Conservation (phyloP, 2,329 filamentous ascomycete genomes). For the Karstenula rhodostoma region DNA sequence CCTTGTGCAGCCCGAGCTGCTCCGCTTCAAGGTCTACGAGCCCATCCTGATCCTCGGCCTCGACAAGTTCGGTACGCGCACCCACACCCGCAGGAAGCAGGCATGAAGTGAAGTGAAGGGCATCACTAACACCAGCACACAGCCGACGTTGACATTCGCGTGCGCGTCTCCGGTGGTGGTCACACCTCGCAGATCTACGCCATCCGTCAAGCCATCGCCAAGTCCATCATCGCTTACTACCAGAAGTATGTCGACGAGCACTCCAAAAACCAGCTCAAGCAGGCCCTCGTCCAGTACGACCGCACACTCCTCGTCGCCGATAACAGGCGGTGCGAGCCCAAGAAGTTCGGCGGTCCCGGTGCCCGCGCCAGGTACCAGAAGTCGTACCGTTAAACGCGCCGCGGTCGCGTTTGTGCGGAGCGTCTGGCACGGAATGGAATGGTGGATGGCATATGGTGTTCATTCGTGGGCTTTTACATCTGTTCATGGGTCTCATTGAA, state of each 20-base stretch:
- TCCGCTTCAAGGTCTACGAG: conserved; percentile 99
- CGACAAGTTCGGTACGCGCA: conserved; percentile 84
- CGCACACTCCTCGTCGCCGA: conserved; percentile 97
- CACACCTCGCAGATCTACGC: conserved; percentile 98
- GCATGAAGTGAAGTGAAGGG: conserved; percentile 13
- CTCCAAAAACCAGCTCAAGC: conserved; percentile 99
- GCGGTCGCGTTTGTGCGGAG: conserved; percentile 6
- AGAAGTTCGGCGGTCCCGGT: conserved; percentile 96
- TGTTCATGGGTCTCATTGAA: conserved; percentile 41
- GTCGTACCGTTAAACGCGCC: conserved; percentile 86
- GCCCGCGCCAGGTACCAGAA: conserved; percentile 98
- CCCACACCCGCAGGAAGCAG: conserved; percentile 28
- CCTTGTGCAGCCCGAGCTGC: conserved; percentile 94
- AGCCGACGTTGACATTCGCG: conserved; percentile 93
- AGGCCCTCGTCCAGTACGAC: conserved; percentile 94
- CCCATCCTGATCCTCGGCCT: conserved; percentile 95
- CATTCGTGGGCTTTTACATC: conserved; percentile 45
- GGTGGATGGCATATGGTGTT: conserved; percentile 45
- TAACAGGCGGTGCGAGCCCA: conserved; percentile 98
- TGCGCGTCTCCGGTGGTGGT: conserved; percentile 95
- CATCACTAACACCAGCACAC: conserved; percentile 28
- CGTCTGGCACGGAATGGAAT: conserved; percentile 13
- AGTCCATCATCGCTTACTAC: conserved; percentile 97
- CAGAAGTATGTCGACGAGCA: conserved; percentile 99
- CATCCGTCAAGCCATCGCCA: conserved; percentile 98